Evolutionary conservation across 2,329 filamentous ascomycete genomes (phyloP), one percentile per base, ranked within the genome.

Genomic region (Didymella pomorum): DNA sequence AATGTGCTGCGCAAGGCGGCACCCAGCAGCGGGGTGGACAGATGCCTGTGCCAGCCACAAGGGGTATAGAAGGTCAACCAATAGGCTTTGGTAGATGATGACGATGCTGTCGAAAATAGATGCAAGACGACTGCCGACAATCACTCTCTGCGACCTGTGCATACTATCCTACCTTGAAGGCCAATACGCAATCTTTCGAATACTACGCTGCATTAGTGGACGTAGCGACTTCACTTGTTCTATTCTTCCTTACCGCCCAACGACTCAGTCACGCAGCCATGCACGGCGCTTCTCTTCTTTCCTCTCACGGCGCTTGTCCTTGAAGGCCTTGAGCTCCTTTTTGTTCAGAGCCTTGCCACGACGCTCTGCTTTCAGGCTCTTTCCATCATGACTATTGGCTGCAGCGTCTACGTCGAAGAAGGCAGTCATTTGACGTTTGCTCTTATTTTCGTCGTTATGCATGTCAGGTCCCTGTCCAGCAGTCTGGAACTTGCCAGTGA

Each of bases 381-480:
- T 86, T 2, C 95, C 95, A 68, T 97, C 89, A 72, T 99, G 93
- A 57, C 87, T 86, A 73, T 96, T 97, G 4, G 93, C 94, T 3
- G 93, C 93, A 4, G 93, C 91, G 76, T 98, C 93, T 42, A 97
- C 93, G 74, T 99, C 94, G 76, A 98, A 99, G 79, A 89, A 98
- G 39, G 93, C 91, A 72, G 91, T 91, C 90, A 98, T 90, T 80
- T 98, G 95, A 43, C 95, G 84, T 50, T 83, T 84, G 60, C 89
- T 89, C 82, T 97, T 97, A 72, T 92, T 90, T 73, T 96, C 92
- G 71, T 97, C 93, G 67, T 87, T 90, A 80, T 93, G 90, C 50
- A 88, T 86, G 52, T 95, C 92, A 1, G 91, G 87, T 3, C 85
- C 88, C 63, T 88, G 81, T 11, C 86, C 84, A 2, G 81, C 81